A percentile compares a stretch with the other conserved stretches of the same genome.
phyloP scores from a whole-genome alignment of 208 protist species.

The Tritrichomonas musculus region DNA sequence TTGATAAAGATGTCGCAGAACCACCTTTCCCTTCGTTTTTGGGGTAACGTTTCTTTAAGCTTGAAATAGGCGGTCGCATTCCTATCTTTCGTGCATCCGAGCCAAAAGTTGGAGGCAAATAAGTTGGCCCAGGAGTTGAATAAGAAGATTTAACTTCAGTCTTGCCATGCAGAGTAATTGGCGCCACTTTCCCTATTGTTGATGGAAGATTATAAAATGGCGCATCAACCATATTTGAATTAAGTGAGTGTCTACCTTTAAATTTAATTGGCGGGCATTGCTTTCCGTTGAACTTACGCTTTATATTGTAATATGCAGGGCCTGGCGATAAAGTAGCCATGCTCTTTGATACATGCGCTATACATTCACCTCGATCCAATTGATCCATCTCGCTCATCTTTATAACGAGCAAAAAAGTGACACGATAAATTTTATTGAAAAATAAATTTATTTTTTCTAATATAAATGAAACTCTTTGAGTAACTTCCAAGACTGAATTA shows the following conservation, averaged over 20 bases:
- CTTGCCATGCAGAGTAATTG: neutral
- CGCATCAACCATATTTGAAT: neutral
- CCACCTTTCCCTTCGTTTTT: neutral
- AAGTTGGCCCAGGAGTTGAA: neutral
- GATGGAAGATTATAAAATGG: neutral
- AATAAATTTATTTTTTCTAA: no score
- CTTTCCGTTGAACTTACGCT: neutral
- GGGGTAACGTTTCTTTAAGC: neutral
- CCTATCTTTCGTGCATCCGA: neutral
- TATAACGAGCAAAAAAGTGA: no score
- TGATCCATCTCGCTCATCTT: neutral
- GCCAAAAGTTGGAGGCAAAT: neutral
- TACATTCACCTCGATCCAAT: neutral
- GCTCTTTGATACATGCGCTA: neutral
- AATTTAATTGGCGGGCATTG: neutral
- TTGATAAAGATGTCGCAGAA: no score
- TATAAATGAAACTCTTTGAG: no score
- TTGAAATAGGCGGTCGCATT: neutral
- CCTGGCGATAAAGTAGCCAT: neutral
- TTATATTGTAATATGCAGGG: neutral
- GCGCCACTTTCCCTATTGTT: neutral
- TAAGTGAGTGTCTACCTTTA: neutral
- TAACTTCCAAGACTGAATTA: no score
- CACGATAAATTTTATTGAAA: no score
- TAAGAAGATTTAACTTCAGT: neutral